Percentiles rank a stretch among this genome's conserved stretches.
phyloP scores from a whole-genome alignment of 805 yeast genomes.

The Pichia occidentalis region DNA sequence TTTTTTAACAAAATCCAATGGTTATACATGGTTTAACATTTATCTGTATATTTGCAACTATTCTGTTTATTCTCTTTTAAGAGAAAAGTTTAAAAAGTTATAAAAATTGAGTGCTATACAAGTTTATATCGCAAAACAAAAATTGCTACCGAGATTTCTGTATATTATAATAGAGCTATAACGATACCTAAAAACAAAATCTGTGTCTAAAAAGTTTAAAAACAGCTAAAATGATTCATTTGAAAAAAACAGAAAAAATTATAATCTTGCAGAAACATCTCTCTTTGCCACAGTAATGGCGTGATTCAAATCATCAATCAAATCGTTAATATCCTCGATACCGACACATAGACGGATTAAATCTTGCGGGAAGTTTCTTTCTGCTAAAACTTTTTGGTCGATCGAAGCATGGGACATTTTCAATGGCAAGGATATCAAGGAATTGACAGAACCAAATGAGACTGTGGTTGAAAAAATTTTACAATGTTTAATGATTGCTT shows the following conservation, averaged over 20 bases:
- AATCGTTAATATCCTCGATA: constrained; percentile 75
- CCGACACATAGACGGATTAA: constrained; percentile 86
- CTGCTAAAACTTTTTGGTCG: constrained; percentile 78
- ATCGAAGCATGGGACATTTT: constrained; percentile 97
- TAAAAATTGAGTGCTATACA: no score
- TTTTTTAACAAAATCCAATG: no score
- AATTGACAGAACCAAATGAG: constrained; percentile 90
- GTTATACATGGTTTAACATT: no score
- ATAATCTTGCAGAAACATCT: constrained; percentile 12
- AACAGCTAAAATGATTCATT: neutral
- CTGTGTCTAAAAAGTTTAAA: neutral
- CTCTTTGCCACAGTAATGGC: constrained; percentile 63
- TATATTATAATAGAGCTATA: no score
- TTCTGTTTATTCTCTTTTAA: no score
- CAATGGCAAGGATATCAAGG: constrained; percentile 89
- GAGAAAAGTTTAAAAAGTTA: no score
- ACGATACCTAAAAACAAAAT: neutral
- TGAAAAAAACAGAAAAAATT: neutral
- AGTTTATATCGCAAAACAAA: no score
- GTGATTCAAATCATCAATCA: constrained; percentile 69
- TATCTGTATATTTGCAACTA: no score
- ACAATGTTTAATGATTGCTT: constrained; percentile 67
- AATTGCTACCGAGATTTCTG: no score
- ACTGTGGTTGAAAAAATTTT: constrained; percentile 84
- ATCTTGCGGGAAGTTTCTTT: constrained; percentile 89